phyloP scores from a whole-genome alignment of 352 stramenopile genomes.

The Globisporangium sylvaticum region DNA sequence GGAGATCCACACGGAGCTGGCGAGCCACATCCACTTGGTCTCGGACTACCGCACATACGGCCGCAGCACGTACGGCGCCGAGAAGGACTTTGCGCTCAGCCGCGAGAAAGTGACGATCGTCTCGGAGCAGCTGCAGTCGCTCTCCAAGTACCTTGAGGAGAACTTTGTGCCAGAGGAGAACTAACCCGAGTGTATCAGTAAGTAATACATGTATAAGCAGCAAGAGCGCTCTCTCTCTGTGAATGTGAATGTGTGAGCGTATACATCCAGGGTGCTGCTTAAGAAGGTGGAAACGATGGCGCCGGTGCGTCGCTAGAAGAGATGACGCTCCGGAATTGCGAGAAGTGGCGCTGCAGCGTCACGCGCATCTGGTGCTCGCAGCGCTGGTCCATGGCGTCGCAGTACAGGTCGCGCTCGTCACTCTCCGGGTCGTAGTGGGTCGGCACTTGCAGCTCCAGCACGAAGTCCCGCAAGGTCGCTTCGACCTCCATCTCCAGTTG shows the following conservation, averaged over 20 bases:
- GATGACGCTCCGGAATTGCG: constrained; percentile 28
- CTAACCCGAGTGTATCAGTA: constrained; percentile 16
- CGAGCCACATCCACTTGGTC: constrained; percentile 80
- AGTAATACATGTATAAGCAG: neutral
- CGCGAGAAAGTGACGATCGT: constrained; percentile 80
- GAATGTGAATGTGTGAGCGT: neutral
- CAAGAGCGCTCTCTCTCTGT: neutral
- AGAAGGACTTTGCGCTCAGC: constrained; percentile 76
- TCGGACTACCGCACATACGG: constrained; percentile 82
- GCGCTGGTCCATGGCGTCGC: constrained; percentile 25
- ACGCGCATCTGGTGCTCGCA: constrained; percentile 33
- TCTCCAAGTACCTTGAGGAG: constrained; percentile 78
- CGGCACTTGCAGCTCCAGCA: constrained; percentile 28
- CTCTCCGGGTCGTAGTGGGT: constrained; percentile 6
- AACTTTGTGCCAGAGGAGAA: constrained; percentile 62
- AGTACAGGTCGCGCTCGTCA: constrained; percentile 15
- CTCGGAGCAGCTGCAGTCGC: constrained; percentile 65
- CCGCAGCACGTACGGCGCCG: constrained; percentile 78
- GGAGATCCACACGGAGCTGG: constrained; percentile 81
- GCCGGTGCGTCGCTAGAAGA: neutral
- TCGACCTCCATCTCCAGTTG: constrained; percentile 30
- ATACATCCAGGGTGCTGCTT: neutral
- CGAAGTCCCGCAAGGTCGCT: constrained; percentile 32
- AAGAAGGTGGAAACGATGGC: neutral
- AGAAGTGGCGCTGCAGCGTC: constrained; percentile 61